Percentiles rank a stretch among this genome's conserved stretches.
Conservation (phyloP, 352 stramenopile genomes). For the Pythium phragmitis region DNA sequence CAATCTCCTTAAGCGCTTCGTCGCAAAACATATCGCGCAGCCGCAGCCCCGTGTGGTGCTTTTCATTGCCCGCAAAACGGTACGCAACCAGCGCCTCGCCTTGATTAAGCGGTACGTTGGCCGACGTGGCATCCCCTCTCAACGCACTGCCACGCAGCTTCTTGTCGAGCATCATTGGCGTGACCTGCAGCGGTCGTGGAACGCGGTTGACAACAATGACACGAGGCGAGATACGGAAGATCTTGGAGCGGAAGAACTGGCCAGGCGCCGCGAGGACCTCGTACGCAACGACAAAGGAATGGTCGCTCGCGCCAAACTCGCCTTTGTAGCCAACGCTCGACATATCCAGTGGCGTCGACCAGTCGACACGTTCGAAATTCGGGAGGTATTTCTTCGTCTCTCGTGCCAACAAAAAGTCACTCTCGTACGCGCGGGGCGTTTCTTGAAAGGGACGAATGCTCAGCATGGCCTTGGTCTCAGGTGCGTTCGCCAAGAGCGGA, state of each 20-base stretch:
- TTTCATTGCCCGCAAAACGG: constrained; percentile 64
- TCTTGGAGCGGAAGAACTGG: constrained; percentile 84
- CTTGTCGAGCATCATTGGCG: constrained; percentile 79
- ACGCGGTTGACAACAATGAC: constrained; percentile 76
- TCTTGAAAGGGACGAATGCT: constrained; percentile 71
- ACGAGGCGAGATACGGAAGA: constrained; percentile 74
- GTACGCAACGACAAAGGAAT: constrained; percentile 77
- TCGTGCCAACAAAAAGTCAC: constrained; percentile 42
- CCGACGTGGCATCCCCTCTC: neutral
- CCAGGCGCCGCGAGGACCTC: constrained; percentile 73
- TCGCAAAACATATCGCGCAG: constrained; percentile 61
- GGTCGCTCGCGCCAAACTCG: constrained; percentile 55
- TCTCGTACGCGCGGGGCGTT: constrained; percentile 54
- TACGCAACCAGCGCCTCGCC: constrained; percentile 66
- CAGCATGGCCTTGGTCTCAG: constrained; percentile 61
- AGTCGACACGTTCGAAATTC: constrained; percentile 66
- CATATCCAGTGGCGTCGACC: constrained; percentile 74
- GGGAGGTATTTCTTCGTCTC: constrained; percentile 75
- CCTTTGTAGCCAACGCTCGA: constrained; percentile 71
- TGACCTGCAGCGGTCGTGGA: constrained; percentile 60
- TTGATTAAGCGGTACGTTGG: constrained; percentile 46
- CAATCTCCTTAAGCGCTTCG: constrained; percentile 36
- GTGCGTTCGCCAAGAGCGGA: constrained; percentile 61
- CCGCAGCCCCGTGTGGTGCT: constrained; percentile 61
- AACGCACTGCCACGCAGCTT: constrained; percentile 36